Base-by-base conservation (phyloP, 2,329 filamentous ascomycete species). In the Talaromyces piceae region DNA sequence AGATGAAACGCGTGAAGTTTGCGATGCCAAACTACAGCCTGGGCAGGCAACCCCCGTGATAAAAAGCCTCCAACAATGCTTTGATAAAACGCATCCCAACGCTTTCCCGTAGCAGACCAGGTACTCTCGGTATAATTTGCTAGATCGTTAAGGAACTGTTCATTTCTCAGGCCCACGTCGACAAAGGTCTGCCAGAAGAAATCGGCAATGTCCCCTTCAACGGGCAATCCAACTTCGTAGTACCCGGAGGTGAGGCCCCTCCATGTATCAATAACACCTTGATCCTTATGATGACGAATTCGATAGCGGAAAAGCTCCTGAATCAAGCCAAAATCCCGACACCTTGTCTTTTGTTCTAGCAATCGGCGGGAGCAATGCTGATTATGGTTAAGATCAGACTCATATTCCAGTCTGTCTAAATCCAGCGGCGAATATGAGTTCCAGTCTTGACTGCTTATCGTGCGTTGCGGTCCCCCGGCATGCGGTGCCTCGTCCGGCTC, bases 171-270 rank as follows among this genome's bases (percentile, higher is more conserved):
- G 1, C 67, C 69, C 46, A 67, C 52, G 5, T 65, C 59, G 43
- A 73, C 57, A 47, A 74, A 69, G 50, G 60, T 67, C 26, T 61
- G 55, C 72, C 72, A 74, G n/a, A 74, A 60, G 50, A 67, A 64
- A 52, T 72, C 63, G 23, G 70, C 72, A 37, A 51, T 51, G 27
- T 63, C 56, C 18, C 71, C 69, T 6, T 55, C 55, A 12, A 68
- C 61, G 20, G 72, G 72, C 5, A 74, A 52, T 16, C 61, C 49
- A 1, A 70, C 54, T 2, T 55, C 61, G n/a, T 56, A 54, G 20
- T 61, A 54, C 46, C 70, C 63, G 23, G 53, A 50, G 22, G 61
- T 64, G 30, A 74, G 47, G 16, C 66, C 69, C 44, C 66, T 60
- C 66, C 68, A 75, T 28, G 75, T 71, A 39, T 65, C 61, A 27